These are phyloP conservation scores for Trametes sp. DNA, from an alignment of 1,284 basidiomycete genomes.

Conservation along the genomic window DNA sequence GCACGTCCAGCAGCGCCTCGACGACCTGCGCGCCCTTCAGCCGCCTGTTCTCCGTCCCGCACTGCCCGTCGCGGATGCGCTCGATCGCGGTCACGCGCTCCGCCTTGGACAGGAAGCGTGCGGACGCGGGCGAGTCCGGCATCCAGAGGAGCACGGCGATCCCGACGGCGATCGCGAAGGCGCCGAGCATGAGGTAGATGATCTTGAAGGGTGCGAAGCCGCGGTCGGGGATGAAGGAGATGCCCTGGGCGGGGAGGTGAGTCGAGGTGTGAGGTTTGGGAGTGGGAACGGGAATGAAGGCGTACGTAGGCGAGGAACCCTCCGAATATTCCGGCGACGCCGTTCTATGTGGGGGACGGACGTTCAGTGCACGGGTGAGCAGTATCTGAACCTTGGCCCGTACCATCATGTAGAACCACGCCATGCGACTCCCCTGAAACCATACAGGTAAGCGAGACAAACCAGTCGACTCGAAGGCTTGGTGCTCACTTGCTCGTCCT, in stretches of 20 bases:
- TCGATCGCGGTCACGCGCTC: conserved; percentile 72
- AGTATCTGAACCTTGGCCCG: background rate
- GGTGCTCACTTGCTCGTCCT: conserved; percentile 65
- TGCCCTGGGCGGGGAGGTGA: conserved; percentile 42
- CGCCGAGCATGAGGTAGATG: conserved; percentile 72
- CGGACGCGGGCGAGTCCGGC: conserved; percentile 72
- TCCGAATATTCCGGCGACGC: conserved; percentile 66
- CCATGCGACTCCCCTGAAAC: conserved; percentile 59
- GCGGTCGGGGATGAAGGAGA: conserved; percentile 62
- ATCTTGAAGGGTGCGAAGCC: conserved; percentile 65
- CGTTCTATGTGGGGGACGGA: conserved; percentile 31
- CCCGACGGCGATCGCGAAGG: conserved; percentile 66
- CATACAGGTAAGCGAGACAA: background rate
- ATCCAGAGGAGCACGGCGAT: conserved; percentile 66
- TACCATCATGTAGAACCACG: conserved; percentile 77
- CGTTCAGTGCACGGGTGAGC: background rate
- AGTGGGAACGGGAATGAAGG: too few relatives aligned
- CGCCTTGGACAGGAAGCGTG: conserved; percentile 62
- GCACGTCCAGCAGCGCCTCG: conserved; percentile 64
- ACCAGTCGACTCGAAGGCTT: background rate
- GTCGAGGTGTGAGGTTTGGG: background rate
- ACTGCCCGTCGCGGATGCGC: conserved; percentile 72
- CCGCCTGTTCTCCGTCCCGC: conserved; percentile 68
- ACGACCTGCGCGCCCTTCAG: conserved; percentile 67
- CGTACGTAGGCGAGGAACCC: conserved; percentile 66